Evolutionary conservation across 345 rosid species (phyloP).

Genomic region (Syzygium aqueum): DNA sequence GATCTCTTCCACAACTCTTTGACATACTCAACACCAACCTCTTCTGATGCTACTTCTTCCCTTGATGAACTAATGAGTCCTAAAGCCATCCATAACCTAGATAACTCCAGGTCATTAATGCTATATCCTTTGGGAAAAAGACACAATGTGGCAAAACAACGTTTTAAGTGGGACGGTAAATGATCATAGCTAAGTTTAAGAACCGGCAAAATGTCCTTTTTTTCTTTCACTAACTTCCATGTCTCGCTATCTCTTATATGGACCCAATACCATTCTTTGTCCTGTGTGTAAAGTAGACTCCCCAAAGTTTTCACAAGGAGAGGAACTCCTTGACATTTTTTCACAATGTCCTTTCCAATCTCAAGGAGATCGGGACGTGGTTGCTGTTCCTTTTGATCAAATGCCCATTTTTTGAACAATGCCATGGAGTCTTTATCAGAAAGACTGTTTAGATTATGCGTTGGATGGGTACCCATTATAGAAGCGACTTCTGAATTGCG

Average conservation of each 20-base stretch:
- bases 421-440: no score
- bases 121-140: background rate
- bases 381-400: background rate
- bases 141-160: background rate
- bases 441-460: no score
- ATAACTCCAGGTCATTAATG: rapidly evolving
- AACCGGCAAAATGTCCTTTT: rapidly evolving
- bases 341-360: background rate
- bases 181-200: background rate
- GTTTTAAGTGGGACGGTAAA: background rate
- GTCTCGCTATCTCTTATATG: background rate
- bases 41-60: background rate
- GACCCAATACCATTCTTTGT: rapidly evolving
- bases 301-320: background rate
- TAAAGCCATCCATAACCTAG: background rate
- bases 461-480: no score
- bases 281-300: background rate
- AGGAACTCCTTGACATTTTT: background rate
- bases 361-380: background rate
- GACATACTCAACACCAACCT: background rate
- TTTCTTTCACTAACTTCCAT: background rate
- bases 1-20: background rate
- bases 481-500: no score
- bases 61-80: background rate
- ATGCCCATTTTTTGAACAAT: background rate